phyloP scores from a whole-genome alignment of 2,329 filamentous ascomycete species.

The Aspergillus pseudoviridinutans region DNA sequence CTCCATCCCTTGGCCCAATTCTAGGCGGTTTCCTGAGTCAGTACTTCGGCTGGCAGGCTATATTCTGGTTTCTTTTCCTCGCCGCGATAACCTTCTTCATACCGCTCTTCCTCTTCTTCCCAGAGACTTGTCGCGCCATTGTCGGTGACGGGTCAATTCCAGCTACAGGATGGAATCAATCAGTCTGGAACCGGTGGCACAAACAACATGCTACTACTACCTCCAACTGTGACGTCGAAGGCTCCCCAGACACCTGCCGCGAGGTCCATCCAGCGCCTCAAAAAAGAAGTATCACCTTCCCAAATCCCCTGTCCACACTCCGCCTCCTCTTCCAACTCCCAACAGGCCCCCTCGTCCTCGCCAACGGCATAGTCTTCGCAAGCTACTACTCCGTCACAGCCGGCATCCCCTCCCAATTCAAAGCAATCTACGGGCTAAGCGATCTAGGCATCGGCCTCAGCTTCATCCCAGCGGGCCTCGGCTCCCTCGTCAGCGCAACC shows the following conservation, averaged over 20 bases:
- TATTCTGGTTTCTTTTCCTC: constrained; percentile 54
- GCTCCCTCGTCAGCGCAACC: constrained; percentile 37
- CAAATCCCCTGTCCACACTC: constrained; percentile 37
- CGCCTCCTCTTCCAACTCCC: constrained; percentile 30
- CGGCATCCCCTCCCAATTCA: constrained; percentile 35
- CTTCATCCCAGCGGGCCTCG: constrained; percentile 42
- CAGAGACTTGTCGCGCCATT: constrained; percentile 33
- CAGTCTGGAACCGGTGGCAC: constrained; percentile 13
- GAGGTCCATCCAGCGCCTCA: neutral
- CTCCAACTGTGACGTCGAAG: neutral
- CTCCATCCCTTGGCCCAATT: constrained; percentile 48
- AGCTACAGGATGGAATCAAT: constrained; percentile 27
- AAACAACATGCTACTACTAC: neutral
- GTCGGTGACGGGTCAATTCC: constrained; percentile 32
- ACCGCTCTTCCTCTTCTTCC: constrained; percentile 25
- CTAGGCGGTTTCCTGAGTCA: constrained; percentile 49
- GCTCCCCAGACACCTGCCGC: neutral
- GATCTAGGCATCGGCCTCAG: constrained; percentile 41
- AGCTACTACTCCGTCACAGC: constrained; percentile 43
- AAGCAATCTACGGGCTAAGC: constrained; percentile 35
- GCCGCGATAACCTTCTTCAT: constrained; percentile 28
- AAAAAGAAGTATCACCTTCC: constrained; percentile 19
- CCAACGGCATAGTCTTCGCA: constrained; percentile 38
- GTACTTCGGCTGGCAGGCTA: constrained; percentile 48
- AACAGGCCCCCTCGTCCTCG: constrained; percentile 27